Evolutionary conservation across 768 basidiomycete species (phyloP).

Genomic region (Tubosaeta sp.): DNA sequence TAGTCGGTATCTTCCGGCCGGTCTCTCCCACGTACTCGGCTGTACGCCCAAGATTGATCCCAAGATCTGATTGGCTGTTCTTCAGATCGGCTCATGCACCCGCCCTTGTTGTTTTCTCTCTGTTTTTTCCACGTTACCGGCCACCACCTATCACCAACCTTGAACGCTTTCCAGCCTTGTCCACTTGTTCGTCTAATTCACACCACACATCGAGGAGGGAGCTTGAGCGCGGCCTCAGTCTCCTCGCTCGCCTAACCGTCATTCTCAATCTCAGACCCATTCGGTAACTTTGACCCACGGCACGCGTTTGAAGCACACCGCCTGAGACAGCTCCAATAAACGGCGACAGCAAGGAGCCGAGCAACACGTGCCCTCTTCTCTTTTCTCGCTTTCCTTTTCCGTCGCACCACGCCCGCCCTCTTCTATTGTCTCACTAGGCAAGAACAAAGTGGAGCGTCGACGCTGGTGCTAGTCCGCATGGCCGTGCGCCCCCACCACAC

Average conservation of each 20-base stretch:
- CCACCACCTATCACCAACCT: conserved; percentile 1
- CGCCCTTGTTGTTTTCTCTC: not conserved
- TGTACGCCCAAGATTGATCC: conserved; percentile 24
- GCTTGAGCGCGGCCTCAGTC: conserved; percentile 12
- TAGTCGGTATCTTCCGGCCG: conserved; percentile 25
- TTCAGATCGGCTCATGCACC: not conserved
- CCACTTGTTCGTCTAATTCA: conserved; percentile 11
- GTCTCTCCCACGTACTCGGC: conserved; percentile 26
- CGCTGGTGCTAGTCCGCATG: not conserved
- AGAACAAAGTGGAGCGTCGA: conserved; percentile 19
- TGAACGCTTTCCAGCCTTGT: conserved; percentile 1
- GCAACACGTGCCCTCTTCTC: conserved; percentile 2
- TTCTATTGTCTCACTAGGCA: not conserved
- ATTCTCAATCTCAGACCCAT: conserved; percentile 12
- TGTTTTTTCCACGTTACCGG: conserved; percentile 7
- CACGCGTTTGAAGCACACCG: not conserved
- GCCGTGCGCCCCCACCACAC: too few relatives aligned
- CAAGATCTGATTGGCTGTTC: conserved; percentile 17
- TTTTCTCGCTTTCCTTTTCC: not conserved
- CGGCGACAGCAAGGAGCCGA: conserved; percentile 12
- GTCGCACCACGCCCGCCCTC: not conserved
- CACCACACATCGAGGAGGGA: not conserved
- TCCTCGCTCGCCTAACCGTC: conserved; percentile 7
- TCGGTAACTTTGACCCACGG: conserved; percentile 18
- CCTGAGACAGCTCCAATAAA: conserved; percentile 5